These are phyloP conservation scores for Zelopaecilomyces penicillatus DNA, from an alignment of 2,329 filamentous ascomycete species.

Conservation along the genomic window DNA sequence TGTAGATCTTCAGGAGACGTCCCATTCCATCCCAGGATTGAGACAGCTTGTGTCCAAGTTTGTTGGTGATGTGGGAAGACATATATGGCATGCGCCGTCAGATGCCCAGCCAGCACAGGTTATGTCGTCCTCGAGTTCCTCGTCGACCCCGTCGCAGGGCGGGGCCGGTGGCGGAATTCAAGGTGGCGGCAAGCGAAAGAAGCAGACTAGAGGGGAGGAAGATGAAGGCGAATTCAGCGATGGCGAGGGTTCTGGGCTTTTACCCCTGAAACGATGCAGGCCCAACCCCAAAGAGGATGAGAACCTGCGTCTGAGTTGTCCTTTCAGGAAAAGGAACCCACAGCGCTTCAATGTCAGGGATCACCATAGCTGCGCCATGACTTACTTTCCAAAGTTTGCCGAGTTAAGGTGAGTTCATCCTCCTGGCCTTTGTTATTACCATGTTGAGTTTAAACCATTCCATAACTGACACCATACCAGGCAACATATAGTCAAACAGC, in stretches of 20 bases:
- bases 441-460: neutral
- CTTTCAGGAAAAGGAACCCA: slow-evolving; percentile 36
- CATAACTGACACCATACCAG: slow-evolving; percentile 14
- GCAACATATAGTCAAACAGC: slow-evolving; percentile 35
- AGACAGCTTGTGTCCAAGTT: slow-evolving; percentile 25
- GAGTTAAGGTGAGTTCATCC: slow-evolving; percentile 26
- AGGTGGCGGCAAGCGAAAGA: slow-evolving; percentile 27
- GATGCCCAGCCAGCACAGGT: slow-evolving; percentile 22
- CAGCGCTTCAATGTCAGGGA: slow-evolving; percentile 38
- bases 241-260: slow-evolving; percentile 22
- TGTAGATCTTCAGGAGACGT: slow-evolving; percentile 25
- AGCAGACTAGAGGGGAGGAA: slow-evolving; percentile 21
- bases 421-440: neutral
- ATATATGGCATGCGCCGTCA: slow-evolving; percentile 23
- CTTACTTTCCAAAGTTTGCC: slow-evolving; percentile 32
- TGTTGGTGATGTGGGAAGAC: slow-evolving; percentile 23
- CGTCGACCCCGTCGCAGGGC: slow-evolving; percentile 21
- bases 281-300: slow-evolving; percentile 28
- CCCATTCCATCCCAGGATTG: slow-evolving; percentile 19
- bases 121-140: slow-evolving; percentile 23
- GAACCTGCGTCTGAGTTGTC: slow-evolving; percentile 33
- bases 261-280: slow-evolving; percentile 21
- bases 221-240: slow-evolving; percentile 28
- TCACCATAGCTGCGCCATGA: slow-evolving; percentile 36
- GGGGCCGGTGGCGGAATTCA: slow-evolving; percentile 13